phyloP scores from a whole-genome alignment of 2,329 filamentous ascomycete species.

The Xylaria arbuscula region DNA sequence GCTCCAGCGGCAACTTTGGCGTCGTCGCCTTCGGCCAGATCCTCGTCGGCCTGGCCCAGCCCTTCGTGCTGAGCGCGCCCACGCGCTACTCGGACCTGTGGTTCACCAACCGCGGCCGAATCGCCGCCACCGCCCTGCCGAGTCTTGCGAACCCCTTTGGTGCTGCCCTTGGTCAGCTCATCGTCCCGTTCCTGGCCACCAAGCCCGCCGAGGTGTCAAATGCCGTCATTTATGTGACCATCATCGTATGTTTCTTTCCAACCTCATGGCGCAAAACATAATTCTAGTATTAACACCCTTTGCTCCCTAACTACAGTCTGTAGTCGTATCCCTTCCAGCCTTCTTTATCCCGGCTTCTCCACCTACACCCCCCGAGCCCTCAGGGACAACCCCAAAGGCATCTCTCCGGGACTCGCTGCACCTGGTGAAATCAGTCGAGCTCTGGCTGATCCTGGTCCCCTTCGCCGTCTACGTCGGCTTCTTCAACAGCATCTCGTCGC shows the following conservation, averaged over 20 bases:
- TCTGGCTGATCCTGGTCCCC: conserved; percentile 84
- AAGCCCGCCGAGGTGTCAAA: conserved; percentile 73
- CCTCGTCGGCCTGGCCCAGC: conserved; percentile 87
- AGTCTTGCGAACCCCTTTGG: conserved; percentile 91
- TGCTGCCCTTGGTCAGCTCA: conserved; percentile 86
- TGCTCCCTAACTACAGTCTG: conserved; percentile 40
- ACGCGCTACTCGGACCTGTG: conserved; percentile 93
- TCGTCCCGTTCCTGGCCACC: conserved; percentile 81
- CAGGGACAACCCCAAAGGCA: conserved; percentile 69
- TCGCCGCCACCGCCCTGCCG: conserved; percentile 86
- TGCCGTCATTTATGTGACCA: conserved; percentile 85
- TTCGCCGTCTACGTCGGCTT: conserved; percentile 88
- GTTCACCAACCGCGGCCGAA: conserved; percentile 87
- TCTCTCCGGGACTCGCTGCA: conserved; percentile 64
- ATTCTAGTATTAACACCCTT: not conserved
- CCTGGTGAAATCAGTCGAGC: conserved; percentile 74
- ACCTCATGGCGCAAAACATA: not conserved
- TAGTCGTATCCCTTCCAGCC: conserved; percentile 75
- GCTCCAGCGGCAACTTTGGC: conserved; percentile 72
- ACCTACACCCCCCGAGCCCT: conserved; percentile 80
- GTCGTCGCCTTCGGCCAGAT: conserved; percentile 92
- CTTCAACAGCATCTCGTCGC: conserved; percentile 91
- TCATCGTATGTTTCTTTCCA: conserved; percentile 73
- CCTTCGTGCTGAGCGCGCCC: conserved; percentile 89
- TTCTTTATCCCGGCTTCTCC: conserved; percentile 83